Evolutionary conservation across 805 yeast species (phyloP).

Genomic region (Teunomyces lycoperdinae): DNA sequence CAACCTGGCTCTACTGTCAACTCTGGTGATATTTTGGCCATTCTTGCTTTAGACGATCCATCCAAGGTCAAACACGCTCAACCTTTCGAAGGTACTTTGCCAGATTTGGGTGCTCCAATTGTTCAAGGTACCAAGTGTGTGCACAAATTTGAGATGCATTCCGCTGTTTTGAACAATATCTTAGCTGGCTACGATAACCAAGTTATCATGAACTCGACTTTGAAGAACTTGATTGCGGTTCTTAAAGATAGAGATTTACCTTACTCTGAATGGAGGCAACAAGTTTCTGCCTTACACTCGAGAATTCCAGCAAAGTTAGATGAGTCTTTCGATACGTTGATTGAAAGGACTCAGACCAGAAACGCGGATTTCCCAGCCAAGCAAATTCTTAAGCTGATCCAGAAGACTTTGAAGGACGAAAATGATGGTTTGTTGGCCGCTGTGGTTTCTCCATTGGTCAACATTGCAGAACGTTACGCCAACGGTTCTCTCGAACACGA

Average conservation of each 20-base stretch:
- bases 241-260: slow-evolving; percentile 83
- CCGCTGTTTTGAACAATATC: slow-evolving; percentile 69
- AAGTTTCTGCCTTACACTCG: slow-evolving; percentile 86
- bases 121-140: slow-evolving; percentile 82
- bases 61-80: slow-evolving; percentile 94
- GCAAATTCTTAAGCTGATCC: slow-evolving; percentile 69
- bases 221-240: slow-evolving; percentile 67
- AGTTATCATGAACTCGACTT: slow-evolving; percentile 83
- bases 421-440: slow-evolving; percentile 52
- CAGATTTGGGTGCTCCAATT: slow-evolving; percentile 80
- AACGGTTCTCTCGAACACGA: slow-evolving; percentile 85
- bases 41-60: slow-evolving; percentile 92
- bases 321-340: slow-evolving; percentile 56
- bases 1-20: slow-evolving; percentile 97
- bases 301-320: slow-evolving; percentile 82
- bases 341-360: slow-evolving; percentile 65
- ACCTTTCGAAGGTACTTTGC: slow-evolving; percentile 92
- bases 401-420: slow-evolving; percentile 52
- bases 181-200: slow-evolving; percentile 93
- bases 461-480: slow-evolving; percentile 65
- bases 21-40: slow-evolving; percentile 97
- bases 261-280: slow-evolving; percentile 85
- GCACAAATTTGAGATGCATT: slow-evolving; percentile 61
- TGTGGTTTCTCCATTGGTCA: slow-evolving; percentile 69
- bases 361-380: slow-evolving; percentile 91